phyloP scores from a whole-genome alignment of 306 rosid genomes.

The Cucurbita argyrosperma region DNA sequence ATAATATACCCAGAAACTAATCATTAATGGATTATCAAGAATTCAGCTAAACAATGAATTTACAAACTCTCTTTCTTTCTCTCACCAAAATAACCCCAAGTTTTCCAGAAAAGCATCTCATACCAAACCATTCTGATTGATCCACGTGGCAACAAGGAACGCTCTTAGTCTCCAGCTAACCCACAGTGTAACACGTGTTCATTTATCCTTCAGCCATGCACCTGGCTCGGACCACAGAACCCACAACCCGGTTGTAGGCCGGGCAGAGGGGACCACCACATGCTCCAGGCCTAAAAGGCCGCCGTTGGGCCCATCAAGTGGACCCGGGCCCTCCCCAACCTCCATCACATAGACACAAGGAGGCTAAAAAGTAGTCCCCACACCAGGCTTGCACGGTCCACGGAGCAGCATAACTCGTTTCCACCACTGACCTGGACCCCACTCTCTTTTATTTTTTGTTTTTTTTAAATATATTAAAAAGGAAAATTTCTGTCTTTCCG shows the following conservation, averaged over 20 bases:
- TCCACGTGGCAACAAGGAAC: background rate
- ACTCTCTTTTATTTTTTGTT: background rate
- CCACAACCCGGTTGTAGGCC: background rate
- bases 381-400: conserved; percentile 14
- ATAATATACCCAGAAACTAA: too few relatives aligned
- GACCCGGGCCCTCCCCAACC: background rate
- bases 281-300: background rate
- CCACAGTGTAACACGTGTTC: background rate
- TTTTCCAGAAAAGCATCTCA: background rate
- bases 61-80: background rate
- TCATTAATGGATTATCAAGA: background rate
- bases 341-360: background rate
- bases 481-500: background rate
- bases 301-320: background rate
- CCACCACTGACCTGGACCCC: background rate
- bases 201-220: background rate
- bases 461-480: background rate
- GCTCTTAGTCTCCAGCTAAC: background rate
- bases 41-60: conserved; percentile 6
- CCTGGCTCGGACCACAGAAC: background rate
- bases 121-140: background rate
- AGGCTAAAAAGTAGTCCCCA: background rate
- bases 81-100: background rate
- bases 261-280: background rate
- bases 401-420: conserved; percentile 3